Percentiles rank a stretch among this genome's conserved stretches.
Evolutionary conservation across 345 rosid genomes (phyloP).

Genomic region (Citrus cavaleriei): DNA sequence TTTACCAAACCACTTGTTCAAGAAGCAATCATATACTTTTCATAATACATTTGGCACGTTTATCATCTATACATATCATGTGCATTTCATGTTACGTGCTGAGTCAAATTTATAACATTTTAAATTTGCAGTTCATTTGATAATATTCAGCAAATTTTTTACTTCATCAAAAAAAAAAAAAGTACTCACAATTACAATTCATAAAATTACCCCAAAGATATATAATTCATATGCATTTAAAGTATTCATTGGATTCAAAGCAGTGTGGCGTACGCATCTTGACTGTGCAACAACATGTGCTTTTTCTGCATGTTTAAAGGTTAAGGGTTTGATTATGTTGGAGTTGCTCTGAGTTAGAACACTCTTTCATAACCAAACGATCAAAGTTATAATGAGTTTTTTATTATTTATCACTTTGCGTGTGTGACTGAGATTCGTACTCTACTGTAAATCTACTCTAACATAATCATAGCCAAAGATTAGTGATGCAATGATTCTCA

Average conservation of each 20-base stretch:
- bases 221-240: neutral
- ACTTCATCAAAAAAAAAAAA: too few species aligned
- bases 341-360: rapidly evolving
- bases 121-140: too few species aligned
- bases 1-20: neutral
- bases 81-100: too few species aligned
- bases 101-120: too few species aligned
- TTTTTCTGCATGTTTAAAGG: neutral
- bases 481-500: neutral
- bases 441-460: too few species aligned
- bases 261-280: neutral
- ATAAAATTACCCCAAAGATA: neutral
- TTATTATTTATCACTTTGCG: rapidly evolving
- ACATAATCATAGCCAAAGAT: too few species aligned
- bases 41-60: too few species aligned
- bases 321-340: neutral
- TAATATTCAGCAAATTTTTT: too few species aligned
- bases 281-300: neutral
- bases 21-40: neutral
- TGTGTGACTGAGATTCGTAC: too few species aligned
- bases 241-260: neutral
- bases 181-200: neutral
- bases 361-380: too few species aligned
- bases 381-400: too few species aligned
- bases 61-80: too few species aligned